Evolutionary conservation across 148 eudicot genomes (phyloP).

Genomic region (Vaccinium corymbosum): DNA sequence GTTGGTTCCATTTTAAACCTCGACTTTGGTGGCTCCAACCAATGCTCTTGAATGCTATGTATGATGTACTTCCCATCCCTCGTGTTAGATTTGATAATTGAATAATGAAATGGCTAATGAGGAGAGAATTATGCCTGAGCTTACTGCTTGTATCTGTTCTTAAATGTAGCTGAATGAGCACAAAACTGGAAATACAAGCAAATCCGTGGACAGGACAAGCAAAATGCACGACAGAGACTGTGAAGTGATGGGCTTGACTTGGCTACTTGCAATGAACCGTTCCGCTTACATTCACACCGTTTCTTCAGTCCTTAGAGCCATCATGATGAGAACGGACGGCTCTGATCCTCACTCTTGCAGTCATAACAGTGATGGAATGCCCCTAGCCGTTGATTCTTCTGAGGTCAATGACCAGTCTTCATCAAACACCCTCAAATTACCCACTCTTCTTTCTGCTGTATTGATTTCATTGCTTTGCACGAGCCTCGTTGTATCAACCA

Average conservation of each 20-base stretch:
- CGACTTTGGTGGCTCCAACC: not conserved
- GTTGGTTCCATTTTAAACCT: not conserved
- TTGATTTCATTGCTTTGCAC: constrained; percentile 26
- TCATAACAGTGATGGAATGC: constrained; percentile 71
- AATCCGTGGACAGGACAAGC: constrained; percentile 42
- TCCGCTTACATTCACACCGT: constrained; percentile 72
- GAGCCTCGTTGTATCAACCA: constrained; percentile 18
- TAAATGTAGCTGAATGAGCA: constrained; percentile 50
- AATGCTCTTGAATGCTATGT: not conserved
- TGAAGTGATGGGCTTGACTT: constrained; percentile 86
- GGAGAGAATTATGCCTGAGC: not conserved
- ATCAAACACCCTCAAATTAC: constrained; percentile 18
- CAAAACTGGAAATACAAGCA: constrained; percentile 33
- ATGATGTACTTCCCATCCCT: not conserved
- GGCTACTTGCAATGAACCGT: constrained; percentile 83
- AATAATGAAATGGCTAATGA: not conserved
- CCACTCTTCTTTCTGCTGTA: constrained; percentile 19
- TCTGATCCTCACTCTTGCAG: constrained; percentile 60
- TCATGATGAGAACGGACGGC: constrained; percentile 52
- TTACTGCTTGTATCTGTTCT: not conserved
- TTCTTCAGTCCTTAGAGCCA: constrained; percentile 62
- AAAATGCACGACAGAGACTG: constrained; percentile 75
- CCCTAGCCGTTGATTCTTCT: constrained; percentile 78
- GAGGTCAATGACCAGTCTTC: constrained; percentile 59
- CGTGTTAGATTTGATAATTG: not conserved